Evolutionary conservation across 1,284 basidiomycete species (phyloP), one percentile per base, ranked within the genome.

Genomic region (Irpex sp.): DNA sequence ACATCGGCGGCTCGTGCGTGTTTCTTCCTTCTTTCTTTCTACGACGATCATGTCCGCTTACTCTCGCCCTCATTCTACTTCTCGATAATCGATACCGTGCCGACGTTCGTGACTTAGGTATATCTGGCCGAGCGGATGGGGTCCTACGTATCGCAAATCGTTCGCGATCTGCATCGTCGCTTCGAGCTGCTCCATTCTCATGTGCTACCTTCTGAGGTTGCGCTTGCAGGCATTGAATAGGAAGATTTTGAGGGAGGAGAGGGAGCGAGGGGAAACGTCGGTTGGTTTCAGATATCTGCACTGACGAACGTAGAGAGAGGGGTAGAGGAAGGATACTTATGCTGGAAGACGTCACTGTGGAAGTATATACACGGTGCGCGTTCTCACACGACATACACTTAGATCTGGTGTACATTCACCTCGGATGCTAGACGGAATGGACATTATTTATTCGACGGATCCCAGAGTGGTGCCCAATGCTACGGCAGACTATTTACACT

Each of bases 1-100:
- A 93, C 71, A 79, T 92, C 26, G 76, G 82, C 50, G 90, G 92
- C 68, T 90, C 92, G 64, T 61, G 57, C 17, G 61, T 60, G 15
- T n/a, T 15, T 13, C 9, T 15, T 13, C 13, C 11, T 37, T 49
- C 5, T 39, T 35, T 39, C 37, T 1, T 39, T 9, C 37, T 39
- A 26, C 21, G 39, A 43, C 39, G 15, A 43, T 9, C 15, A 11
- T 8, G 1, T 43, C 8, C 2, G 15, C 37, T 39, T 39, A 26
- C 31, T 31, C 31, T 31, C 31, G 5, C 39, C 15, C 39, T n/a
- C 15, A 43, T 43, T 11, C 15, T 43, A 5, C 9, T 43, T 43
- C 39, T 43, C 39, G 39, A n/a, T 43, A 43, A 11, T n/a, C 5
- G 37, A 39, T 39, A 39, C 37, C 9, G 37, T 43, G 39, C 39